Base-by-base conservation (phyloP, 805 yeast genomes). In the Suhomyces emberorum region DNA sequence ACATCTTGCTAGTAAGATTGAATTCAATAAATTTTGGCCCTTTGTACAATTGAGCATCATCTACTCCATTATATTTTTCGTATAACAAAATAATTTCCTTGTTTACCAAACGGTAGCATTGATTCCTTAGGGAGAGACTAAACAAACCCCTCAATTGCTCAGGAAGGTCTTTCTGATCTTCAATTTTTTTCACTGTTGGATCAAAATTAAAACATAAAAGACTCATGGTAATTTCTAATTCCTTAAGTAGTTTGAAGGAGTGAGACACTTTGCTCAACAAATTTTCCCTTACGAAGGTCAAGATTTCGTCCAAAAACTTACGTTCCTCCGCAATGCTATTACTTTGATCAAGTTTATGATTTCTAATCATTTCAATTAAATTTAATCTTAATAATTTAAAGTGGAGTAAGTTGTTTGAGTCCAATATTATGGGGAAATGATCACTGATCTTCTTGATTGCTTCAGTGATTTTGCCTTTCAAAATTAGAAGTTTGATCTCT, bases 191-290 rank as follows among this genome's bases (percentile, higher is more conserved):
- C 4, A 51, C 32, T 7, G 46, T 34, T 9, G 70, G 61, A 19
- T 61, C 64, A 41, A 63, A 61, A 24, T 72, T 70, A 51, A 73
- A 76, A 48, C 80, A 77, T 24, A 88, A 61, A 41, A 88, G 65
- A 15, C 95, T 87, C 93, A 88, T 85, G 2, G 95, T 80, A 29
- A 81, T 65, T 54, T 89, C 96, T 42, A 88, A 61, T 45, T 86
- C 91, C 37, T 76, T 74, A 59, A 88, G 69, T 41, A 83, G 77
- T 38, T 66, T 66, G 44, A 65, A 65, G 31, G 80, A 79, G 34
- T 74, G 70, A 2, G 83, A 69, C 1, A 81, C 83, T 40, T 81
- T 77, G 43, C 69, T 67, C 4, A 86, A 76, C 43, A 85, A 56
- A 49, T 80, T 80, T 15, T 71, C 74, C 41, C 79, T 70, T 7